phyloP scores from a whole-genome alignment of 768 basidiomycete species.

The Phlebiopsis flavidoalba region DNA sequence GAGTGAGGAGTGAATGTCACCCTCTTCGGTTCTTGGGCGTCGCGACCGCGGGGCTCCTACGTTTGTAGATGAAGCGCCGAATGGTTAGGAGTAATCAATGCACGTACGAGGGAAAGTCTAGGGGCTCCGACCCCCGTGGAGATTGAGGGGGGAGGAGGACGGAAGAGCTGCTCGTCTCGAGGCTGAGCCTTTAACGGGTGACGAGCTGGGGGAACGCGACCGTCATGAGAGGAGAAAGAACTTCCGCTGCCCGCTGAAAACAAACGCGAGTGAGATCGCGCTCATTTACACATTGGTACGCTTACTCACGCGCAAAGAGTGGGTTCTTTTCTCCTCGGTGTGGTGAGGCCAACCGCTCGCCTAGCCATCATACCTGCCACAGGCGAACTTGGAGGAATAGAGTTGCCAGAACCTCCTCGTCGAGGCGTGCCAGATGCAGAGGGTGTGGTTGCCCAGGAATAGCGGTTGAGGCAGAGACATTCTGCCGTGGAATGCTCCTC shows the following conservation, averaged over 20 bases:
- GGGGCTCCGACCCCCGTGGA: conserved; percentile 48
- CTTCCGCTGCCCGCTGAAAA: conserved; percentile 1
- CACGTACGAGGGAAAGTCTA: conserved; percentile 66
- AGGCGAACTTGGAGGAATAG: conserved; percentile 12
- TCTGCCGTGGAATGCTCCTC: conserved; percentile 19
- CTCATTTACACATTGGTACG: not conserved
- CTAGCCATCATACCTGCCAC: conserved; percentile 19
- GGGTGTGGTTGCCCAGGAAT: conserved; percentile 27
- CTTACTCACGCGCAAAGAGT: conserved; percentile 21
- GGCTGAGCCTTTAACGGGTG: conserved; percentile 39
- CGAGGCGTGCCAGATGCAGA: conserved; percentile 23
- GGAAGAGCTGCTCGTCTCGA: conserved; percentile 6
- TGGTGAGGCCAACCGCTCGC: conserved; percentile 24
- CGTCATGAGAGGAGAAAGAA: conserved; percentile 61
- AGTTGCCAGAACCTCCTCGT: conserved; percentile 1
- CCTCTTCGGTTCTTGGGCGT: conserved; percentile 75
- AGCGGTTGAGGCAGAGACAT: conserved; percentile 25
- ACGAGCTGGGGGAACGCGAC: conserved; percentile 62
- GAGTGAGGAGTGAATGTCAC: conserved; percentile 87
- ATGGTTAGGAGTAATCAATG: not conserved
- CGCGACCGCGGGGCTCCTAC: conserved; percentile 45
- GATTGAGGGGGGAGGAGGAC: conserved; percentile 21
- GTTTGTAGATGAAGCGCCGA: not conserved
- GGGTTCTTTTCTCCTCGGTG: conserved; percentile 21
- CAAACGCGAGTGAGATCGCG: too few species aligned